Base-by-base conservation (phyloP, 441 rosid genomes). In the Isatis lusitanica region DNA sequence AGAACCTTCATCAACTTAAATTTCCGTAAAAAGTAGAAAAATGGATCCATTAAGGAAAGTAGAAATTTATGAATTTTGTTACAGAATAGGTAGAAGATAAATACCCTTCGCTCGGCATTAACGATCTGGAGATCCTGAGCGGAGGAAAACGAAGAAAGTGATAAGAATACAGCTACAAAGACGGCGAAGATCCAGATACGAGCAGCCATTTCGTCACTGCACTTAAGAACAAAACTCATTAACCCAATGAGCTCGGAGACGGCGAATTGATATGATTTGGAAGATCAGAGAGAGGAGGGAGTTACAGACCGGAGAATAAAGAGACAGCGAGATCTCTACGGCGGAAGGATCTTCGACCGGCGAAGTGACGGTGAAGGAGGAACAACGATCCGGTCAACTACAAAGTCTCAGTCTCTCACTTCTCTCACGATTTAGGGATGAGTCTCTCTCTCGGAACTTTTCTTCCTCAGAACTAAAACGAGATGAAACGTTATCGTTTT, bases 41-140 rank as follows among this genome's bases (percentile, higher is more conserved):
- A 53, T 50, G 43, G 59, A 68, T 75, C 74, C 28, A 26, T 15
- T 9, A 47, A 50, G 7, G 7, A 42, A 46, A 38, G 39, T 31
- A 35, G 17, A 48, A 42, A 15, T 43, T 24, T 40, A 39, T 12
- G 26, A 43, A 62, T 21, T 74, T 56, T 64, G 51, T 24, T 26
- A 50, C 9, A 13, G 28, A 59, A 46, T 30, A 55, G 21, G 56
- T 59, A 80, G 76, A 56, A 74, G 63, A 79, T 55, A 70, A 83
- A 62, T 86, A 91, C 99, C 81, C 97, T 83, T 58, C 97, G 96
- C 82, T 96, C 99, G 64, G 97, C 98, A 82, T 83, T 86, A 73
- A 83, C 80, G 88, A 96, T 87, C 59, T 82, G 86, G 82, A 96
- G 86, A 74, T 83, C 83, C 50, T 83, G 85, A 69, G 85, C 76